Base-by-base conservation (phyloP, 2,329 filamentous ascomycete genomes). In the Aureobasidium zeae region DNA sequence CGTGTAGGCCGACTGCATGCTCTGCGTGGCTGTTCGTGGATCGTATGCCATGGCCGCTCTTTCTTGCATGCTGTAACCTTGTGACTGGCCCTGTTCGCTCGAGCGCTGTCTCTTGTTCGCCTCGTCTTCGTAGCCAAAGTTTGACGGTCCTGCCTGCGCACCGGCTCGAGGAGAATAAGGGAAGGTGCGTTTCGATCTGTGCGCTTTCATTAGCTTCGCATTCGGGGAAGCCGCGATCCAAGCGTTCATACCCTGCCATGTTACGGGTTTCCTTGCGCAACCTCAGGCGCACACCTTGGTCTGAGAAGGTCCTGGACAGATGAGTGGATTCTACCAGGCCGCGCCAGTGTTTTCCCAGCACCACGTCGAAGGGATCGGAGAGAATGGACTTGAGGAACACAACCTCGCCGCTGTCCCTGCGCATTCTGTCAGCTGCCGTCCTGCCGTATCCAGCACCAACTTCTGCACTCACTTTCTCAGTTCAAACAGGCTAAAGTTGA, bases 311-410 rank as follows among this genome's bases (percentile, higher is more conserved):
- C 39, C 85, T 74, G 1, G 86, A 91, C 31, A 94, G 65, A 52
- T 80, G 78, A 0, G 86, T 91, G 2, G 86, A 93, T 60, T 89
- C 83, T 33, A 76, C 72, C 75, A 91, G 81, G 24, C 86, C 84
- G 9, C 80, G 79, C 57, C 86, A 91, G 44, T 78, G 77, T 60
- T 86, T 88, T 20, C 75, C 65, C 2, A 73, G 56, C 44, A 64
- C 56, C 10, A 71, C 65, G 48, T 73, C 74, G 59, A 94, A 94
- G 3, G 74, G 68, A 1, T 83, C 71, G 10, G 81, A 85, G 13
- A 73, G 68, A 45, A 76, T 65, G 6, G 65, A 68, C 49, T 69
- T 71, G 25, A 79, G 63, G 50, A 67, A 72, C 16, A 69, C 65
- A 3, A 74, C 69, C 43, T 69, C 58, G 38, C 56, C 55, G 15